Percentiles rank a stretch among this genome's conserved stretches.
Evolutionary conservation across 83 land plant species (phyloP).

Genomic region (Isoetes engelmannii): DNA sequence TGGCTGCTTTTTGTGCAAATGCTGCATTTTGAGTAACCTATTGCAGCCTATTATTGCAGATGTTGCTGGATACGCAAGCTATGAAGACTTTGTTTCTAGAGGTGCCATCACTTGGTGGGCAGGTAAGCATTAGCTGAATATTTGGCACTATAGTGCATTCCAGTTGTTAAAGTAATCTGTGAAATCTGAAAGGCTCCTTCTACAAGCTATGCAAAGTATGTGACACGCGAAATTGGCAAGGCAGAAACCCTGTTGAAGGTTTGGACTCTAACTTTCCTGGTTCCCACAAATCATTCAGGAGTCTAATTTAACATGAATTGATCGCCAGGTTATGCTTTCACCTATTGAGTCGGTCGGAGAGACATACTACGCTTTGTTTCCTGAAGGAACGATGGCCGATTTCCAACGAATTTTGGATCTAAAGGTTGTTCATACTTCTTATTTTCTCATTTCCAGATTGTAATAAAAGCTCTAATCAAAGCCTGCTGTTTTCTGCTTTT

Average conservation of each 20-base stretch:
- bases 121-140: not conserved
- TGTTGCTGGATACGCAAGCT: slow-evolving; percentile 9
- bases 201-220: slow-evolving; percentile 8
- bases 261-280: too few relatives aligned
- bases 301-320: too few relatives aligned
- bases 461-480: not conserved
- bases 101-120: slow-evolving; percentile 7
- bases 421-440: not conserved
- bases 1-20: too few relatives aligned
- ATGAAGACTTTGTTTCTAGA: slow-evolving; percentile 4
- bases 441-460: not conserved
- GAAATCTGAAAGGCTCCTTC: not conserved
- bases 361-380: not conserved
- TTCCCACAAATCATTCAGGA: not conserved
- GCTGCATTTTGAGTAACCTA: too few relatives aligned
- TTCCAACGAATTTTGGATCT: slow-evolving; percentile 6
- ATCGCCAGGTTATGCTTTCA: not conserved
- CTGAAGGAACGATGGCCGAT: not conserved
- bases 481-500: not conserved
- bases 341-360: not conserved
- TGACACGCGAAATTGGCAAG: slow-evolving; percentile 11
- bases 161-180: too few relatives aligned
- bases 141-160: too few relatives aligned
- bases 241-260: slow-evolving; percentile 7
- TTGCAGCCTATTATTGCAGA: not conserved